Evolutionary conservation across 257 asterid species (phyloP).

Genomic region (Echites panduratus): DNA sequence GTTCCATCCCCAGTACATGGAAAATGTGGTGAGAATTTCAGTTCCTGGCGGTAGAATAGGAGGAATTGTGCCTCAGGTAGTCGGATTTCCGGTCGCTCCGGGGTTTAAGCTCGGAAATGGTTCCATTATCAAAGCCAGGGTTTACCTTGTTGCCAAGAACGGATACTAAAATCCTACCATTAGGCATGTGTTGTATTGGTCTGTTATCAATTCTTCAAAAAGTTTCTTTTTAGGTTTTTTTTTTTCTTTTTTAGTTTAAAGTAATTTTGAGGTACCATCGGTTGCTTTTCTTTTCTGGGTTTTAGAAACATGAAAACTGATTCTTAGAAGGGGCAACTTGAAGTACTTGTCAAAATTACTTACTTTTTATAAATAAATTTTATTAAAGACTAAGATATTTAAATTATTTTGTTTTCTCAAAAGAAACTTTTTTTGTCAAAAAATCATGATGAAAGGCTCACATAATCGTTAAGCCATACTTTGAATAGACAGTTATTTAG

Average conservation of each 20-base stretch:
- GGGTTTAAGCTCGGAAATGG: constrained; percentile 91
- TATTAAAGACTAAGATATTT: not conserved
- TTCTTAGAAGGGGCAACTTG: not conserved
- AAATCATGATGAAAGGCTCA: not conserved
- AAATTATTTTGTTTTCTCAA: not conserved
- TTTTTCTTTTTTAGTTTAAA: not conserved
- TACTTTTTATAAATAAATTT: not conserved
- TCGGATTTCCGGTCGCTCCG: constrained; percentile 87
- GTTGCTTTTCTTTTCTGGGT: not conserved
- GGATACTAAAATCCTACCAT: constrained; percentile 21
- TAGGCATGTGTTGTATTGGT: not conserved
- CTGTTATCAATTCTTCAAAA: not conserved
- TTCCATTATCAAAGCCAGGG: constrained; percentile 70
- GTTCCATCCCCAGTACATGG: constrained; percentile 88
- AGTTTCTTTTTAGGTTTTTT: not conserved
- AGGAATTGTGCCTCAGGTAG: constrained; percentile 48
- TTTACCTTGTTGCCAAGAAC: constrained; percentile 65
- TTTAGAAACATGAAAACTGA: not conserved
- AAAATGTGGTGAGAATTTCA: constrained; percentile 62
- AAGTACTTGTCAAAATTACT: not conserved
- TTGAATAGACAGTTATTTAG: not conserved
- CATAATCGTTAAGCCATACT: not conserved
- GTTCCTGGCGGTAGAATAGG: constrained; percentile 38
- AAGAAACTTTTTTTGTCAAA: not conserved
- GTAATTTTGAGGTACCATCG: not conserved